Evolutionary conservation across 2,329 filamentous ascomycete genomes (phyloP), one percentile per base, ranked within the genome.

Genomic region (Pseudovirgaria hyperparasitica): DNA sequence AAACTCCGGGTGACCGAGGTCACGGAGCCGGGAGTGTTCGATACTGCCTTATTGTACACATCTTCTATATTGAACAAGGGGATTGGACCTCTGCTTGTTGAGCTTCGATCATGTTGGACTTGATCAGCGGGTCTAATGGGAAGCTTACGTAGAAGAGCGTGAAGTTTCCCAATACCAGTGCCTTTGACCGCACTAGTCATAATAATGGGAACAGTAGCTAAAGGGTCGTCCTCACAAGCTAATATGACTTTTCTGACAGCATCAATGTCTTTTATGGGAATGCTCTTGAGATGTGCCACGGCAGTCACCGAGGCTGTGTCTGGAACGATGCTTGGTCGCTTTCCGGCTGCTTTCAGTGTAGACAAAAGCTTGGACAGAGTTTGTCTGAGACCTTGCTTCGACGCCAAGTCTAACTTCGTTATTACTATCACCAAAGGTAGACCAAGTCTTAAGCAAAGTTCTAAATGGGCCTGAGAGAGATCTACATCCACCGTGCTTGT

Each of bases 31-130:
- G 29, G 27, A 17, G 40, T 38, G 3, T 30, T 27, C 1, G 39
- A 36, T 12, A 36, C 26, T 10, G 29, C 27, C 16, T 33, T 70
- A 9, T 86, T 68, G 50, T 92, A 96, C 1, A 85, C 74, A 40
- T 94, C 87, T 46, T 96, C 87, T 14, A 96, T 70, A 45, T 94
- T 81, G 44, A 96, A 96, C 2, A 94, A 57, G 18, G 70, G 70
- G 4, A 61, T 59, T 2, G 73, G 70, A 13, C 34, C 24, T 10
- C 22, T 28, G 9, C 35, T 2, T 10, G 17, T 14, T 10, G 16
- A 10, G 16, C 14, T 16, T 16, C 8, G 5, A 11, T 8, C 3
- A 21, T 19, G 17, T 30, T n/a, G 25, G 26, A 4, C 31, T 5
- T 77, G 25, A 18, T 14, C 30, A 4, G 31, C 20, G 14, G 21